These are phyloP conservation scores for Cenchrus americanus DNA, from an alignment of 176 grass and related monocot species.

Conservation along the genomic window DNA sequence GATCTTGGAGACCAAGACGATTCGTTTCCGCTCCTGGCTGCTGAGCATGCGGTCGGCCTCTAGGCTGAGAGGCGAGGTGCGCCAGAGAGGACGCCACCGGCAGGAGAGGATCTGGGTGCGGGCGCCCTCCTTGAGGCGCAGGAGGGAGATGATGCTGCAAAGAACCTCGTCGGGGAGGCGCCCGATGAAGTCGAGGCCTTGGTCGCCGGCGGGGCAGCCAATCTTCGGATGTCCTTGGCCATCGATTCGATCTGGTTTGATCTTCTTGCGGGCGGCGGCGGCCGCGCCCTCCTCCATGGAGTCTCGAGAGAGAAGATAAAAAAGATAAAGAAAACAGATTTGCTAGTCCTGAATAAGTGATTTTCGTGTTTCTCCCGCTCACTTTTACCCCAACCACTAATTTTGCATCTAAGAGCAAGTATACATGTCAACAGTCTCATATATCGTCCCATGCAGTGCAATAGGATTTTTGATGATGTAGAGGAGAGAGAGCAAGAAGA, in stretches of 20 bases:
- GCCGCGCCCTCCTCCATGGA: not conserved
- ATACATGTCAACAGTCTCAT: too few relatives aligned
- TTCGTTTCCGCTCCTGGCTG: too few relatives aligned
- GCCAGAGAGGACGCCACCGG: not conserved
- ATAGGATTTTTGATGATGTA: too few relatives aligned
- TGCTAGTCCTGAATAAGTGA: too few relatives aligned
- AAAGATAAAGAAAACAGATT: too few relatives aligned
- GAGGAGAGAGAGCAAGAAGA: too few relatives aligned
- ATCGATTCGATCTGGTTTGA: not conserved
- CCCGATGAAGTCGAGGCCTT: not conserved
- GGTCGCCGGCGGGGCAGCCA: not conserved
- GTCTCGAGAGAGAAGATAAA: too few relatives aligned
- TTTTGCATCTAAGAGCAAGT: too few relatives aligned
- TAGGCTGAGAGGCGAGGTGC: not conserved
- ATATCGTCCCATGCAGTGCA: too few relatives aligned
- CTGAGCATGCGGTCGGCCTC: not conserved
- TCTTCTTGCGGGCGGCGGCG: not conserved
- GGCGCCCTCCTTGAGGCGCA: not conserved
- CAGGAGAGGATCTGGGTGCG: constrained; percentile 9
- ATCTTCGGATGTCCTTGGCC: not conserved
- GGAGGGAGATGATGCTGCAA: not conserved
- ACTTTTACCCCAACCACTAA: too few relatives aligned
- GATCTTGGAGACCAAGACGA: too few relatives aligned
- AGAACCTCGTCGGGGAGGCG: constrained; percentile 10
- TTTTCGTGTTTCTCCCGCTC: too few relatives aligned